Percentiles rank a stretch among this genome's conserved stretches.
phyloP scores from a whole-genome alignment of 169 alveolate species.

The Plasmodium sp. region DNA sequence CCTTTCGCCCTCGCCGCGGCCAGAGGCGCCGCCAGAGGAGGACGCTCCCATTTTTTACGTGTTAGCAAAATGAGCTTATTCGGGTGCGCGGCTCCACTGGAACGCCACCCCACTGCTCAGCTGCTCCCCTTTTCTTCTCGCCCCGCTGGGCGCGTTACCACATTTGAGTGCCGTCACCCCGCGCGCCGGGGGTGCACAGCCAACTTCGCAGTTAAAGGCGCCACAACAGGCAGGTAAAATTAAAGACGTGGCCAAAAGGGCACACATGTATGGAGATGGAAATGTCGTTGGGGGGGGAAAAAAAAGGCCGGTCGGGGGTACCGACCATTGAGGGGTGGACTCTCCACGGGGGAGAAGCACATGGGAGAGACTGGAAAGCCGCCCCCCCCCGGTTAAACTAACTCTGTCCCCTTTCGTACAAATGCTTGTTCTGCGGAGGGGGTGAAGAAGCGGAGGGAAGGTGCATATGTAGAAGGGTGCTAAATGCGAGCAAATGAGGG shows the following conservation, averaged over 20 bases:
- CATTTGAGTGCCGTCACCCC: background rate
- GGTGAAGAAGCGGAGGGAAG: background rate
- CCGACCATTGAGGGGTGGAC: background rate
- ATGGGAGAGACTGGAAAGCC: no score
- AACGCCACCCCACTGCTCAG: background rate
- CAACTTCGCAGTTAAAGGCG: background rate
- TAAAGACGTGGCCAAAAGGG: background rate
- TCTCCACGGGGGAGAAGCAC: no score
- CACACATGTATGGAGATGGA: background rate
- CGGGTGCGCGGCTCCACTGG: background rate
- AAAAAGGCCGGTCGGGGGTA: background rate
- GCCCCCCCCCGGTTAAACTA: background rate
- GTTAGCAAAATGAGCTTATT: background rate
- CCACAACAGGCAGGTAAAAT: background rate
- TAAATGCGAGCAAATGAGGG: background rate
- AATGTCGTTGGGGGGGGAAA: background rate
- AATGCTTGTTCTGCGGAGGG: slow-evolving; percentile 42
- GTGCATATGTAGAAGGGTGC: background rate
- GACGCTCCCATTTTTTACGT: background rate
- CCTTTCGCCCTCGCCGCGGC: background rate
- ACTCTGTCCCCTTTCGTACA: slow-evolving; percentile 24
- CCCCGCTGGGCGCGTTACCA: background rate
- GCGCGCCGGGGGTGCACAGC: background rate
- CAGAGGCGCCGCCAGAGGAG: background rate
- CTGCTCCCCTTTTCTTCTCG: background rate